Evolutionary conservation across 1,284 basidiomycete species (phyloP), one percentile per base, ranked within the genome.

Genomic region (Phellopilus nigrolimitatus): DNA sequence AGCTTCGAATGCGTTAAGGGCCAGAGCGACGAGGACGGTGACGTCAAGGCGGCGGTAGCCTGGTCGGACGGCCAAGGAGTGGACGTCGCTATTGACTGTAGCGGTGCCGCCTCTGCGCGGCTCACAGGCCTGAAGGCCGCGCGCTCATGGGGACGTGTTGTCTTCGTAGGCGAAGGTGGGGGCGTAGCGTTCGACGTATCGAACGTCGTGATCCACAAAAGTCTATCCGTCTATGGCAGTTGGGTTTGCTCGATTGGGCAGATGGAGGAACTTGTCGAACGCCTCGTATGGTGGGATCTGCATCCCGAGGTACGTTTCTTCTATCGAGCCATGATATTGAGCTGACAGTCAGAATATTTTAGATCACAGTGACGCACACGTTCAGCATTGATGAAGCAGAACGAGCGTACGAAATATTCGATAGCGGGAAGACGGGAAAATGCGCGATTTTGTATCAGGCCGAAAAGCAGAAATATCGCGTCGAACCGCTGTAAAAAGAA

Each of bases 181-280:
- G 10, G 19, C 6, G 51, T 56, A 6, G 30, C 33, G 13, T 49
- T 56, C 19, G 55, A 56, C 12, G 55, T 56, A 5, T 56, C 55
- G n/a, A 42, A 53, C 7, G 47, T 54, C 17, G 52, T 56, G 0
- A 56, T 56, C 13, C 55, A 56, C 36, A 56, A 56, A 39, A 53
- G 43, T 40, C 33, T 56, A 17, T 37, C 55, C 9, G 30, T 56
- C 12, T 47, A 39, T 31, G 55, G 55, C n/a, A 56, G 55, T 27
- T 56, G 55, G 55, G 55, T 56, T 4, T 56, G 55, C 31, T 56
- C 55, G 21, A 54, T 53, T 22, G 45, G 47, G 3, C 51, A 56
- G 37, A 56, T 56, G 55, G 55, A 56, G 22, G 55, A 56, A 27
- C 38, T 56, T 2, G 52, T 54, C 13, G 51, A 56, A 24, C 47